These are phyloP conservation scores for Camelina sativa DNA, from an alignment of 345 rosid genomes.

Conservation along the genomic window DNA sequence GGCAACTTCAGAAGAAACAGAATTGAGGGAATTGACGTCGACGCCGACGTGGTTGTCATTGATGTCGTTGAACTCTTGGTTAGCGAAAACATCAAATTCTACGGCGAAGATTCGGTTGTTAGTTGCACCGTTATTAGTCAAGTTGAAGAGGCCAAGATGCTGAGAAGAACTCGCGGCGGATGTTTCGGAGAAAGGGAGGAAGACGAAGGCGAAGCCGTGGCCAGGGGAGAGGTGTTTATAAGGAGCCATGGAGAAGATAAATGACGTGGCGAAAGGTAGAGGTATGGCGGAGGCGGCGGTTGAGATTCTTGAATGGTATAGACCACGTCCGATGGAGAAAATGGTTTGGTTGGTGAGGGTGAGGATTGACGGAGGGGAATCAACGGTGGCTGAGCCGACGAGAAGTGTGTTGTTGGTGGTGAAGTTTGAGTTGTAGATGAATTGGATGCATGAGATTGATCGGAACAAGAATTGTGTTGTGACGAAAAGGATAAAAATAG, in stretches of 20 bases:
- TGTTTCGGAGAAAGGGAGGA: conserved; percentile 54
- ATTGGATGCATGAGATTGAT: conserved; percentile 47
- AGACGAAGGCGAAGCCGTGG: conserved; percentile 72
- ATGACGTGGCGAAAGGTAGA: conserved; percentile 72
- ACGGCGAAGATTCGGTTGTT: conserved; percentile 57
- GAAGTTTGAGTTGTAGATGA: conserved; percentile 71
- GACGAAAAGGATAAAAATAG: background rate
- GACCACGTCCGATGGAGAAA: conserved; percentile 65
- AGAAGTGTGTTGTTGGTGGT: conserved; percentile 50
- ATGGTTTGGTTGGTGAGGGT: conserved; percentile 62
- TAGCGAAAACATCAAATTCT: conserved; percentile 72
- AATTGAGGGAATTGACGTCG: conserved; percentile 67
- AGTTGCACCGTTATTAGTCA: conserved; percentile 52
- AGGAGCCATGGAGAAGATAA: conserved; percentile 74
- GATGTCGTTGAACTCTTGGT: conserved; percentile 72
- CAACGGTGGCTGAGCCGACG: conserved; percentile 54
- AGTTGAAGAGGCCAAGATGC: conserved; percentile 64
- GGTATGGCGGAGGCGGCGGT: conserved; percentile 42
- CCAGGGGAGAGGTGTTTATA: conserved; percentile 53
- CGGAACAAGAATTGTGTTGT: conserved; percentile 19
- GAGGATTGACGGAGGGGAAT: conserved; percentile 51
- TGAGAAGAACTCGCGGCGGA: conserved; percentile 52
- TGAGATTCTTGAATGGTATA: conserved; percentile 56
- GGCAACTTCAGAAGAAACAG: conserved; percentile 45
- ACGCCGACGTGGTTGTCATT: conserved; percentile 76